Conservation (phyloP, 2,329 filamentous ascomycete species). For the Clonostachys rosea region DNA sequence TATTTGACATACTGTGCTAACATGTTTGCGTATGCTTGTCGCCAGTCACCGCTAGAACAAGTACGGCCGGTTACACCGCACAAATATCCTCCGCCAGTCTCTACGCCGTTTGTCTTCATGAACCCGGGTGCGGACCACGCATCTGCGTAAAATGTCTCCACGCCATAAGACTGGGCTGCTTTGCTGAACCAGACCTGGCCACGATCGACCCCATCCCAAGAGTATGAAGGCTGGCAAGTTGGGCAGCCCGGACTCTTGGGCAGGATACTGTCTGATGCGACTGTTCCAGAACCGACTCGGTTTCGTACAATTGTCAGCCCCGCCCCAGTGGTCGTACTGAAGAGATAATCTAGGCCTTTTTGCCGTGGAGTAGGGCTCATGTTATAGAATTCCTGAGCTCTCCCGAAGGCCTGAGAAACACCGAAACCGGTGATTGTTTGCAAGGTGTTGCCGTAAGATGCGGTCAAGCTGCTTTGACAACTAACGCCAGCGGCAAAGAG, state of each 20-base stretch:
- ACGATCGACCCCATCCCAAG: constrained; percentile 38
- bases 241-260: constrained; percentile 37
- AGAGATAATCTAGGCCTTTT: constrained; percentile 37
- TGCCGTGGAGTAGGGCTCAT: constrained; percentile 18
- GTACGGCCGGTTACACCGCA: constrained; percentile 30
- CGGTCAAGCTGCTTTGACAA: too few species aligned
- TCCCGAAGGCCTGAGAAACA: constrained; percentile 40
- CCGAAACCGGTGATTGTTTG: constrained; percentile 42
- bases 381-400: constrained; percentile 31
- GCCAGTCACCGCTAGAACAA: constrained; percentile 37
- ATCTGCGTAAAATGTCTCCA: constrained; percentile 32
- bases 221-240: constrained; percentile 30
- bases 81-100: constrained; percentile 19
- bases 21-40: constrained; percentile 41
- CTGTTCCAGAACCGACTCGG: constrained; percentile 33
- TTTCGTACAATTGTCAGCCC: constrained; percentile 46
- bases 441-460: too few species aligned
- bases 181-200: constrained; percentile 48
- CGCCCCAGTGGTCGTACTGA: constrained; percentile 36
- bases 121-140: constrained; percentile 42
- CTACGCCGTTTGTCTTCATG: constrained; percentile 39
- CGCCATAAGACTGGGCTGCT: constrained; percentile 34
- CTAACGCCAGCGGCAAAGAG: too few species aligned
- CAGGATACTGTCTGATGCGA: constrained; percentile 22
- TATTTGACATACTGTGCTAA: constrained; percentile 40